These are phyloP conservation scores for Zelonia costaricensis DNA, from an alignment of 208 protist species.

Conservation along the genomic window DNA sequence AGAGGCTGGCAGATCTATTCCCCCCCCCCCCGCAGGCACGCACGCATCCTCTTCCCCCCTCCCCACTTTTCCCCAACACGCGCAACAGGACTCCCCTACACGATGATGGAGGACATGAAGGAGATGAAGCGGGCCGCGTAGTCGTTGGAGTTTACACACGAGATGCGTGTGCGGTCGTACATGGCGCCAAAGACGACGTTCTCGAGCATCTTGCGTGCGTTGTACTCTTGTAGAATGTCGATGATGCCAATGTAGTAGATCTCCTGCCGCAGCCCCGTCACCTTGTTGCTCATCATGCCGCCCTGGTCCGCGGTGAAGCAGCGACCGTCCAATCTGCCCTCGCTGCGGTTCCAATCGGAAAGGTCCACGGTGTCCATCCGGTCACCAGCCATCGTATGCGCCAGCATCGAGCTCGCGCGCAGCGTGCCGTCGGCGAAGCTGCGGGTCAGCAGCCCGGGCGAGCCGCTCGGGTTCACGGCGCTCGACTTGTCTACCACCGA, in stretches of 20 bases:
- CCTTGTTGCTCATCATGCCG: conserved; percentile 78
- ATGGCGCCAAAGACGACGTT: conserved; percentile 57
- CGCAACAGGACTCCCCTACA: conserved; percentile 41
- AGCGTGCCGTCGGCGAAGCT: conserved; percentile 8
- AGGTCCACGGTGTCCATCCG: not conserved
- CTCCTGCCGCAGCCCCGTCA: conserved; percentile 55
- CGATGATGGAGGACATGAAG: conserved; percentile 91
- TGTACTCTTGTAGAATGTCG: conserved; percentile 94
- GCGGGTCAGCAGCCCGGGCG: conserved; percentile 5
- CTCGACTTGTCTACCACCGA: conserved; percentile 4
- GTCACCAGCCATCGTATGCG: not conserved
- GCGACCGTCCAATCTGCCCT: conserved; percentile 40
- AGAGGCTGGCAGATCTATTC: too few species aligned
- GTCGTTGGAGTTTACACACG: conserved; percentile 74
- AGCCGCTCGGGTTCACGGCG: not conserved
- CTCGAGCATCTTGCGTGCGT: conserved; percentile 79
- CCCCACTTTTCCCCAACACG: too few species aligned
- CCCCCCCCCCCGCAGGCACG: too few species aligned
- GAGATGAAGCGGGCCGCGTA: conserved; percentile 89
- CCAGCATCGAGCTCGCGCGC: not conserved
- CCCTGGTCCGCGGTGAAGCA: conserved; percentile 84
- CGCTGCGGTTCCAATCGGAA: conserved; percentile 1
- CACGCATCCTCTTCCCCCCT: too few species aligned
- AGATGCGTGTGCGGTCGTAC: conserved; percentile 81
- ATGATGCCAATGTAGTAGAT: conserved; percentile 95